A percentile compares a stretch with the other conserved stretches of the same genome.
Evolutionary conservation across 176 grass and related monocot genomes (phyloP).

Genomic region (Puccinellia tenuiflora): DNA sequence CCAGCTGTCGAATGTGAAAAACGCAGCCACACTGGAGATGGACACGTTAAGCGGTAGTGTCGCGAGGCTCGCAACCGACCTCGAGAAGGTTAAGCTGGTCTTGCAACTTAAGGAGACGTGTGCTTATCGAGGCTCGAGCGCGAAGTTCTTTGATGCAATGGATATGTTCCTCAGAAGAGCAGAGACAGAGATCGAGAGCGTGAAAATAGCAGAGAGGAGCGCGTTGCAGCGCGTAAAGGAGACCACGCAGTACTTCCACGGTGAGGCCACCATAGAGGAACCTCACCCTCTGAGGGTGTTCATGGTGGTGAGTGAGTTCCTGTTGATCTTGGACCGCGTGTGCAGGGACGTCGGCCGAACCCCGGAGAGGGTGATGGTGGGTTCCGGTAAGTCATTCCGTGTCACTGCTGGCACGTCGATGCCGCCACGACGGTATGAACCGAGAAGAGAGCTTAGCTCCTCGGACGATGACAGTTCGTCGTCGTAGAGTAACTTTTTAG

Average conservation of each 20-base stretch:
- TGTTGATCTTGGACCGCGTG: constrained; percentile 47
- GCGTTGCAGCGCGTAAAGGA: constrained; percentile 46
- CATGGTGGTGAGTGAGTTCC: constrained; percentile 62
- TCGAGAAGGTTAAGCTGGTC: constrained; percentile 52
- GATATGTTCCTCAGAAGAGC: constrained; percentile 41
- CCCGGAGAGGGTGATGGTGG: constrained; percentile 58
- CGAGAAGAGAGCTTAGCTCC: constrained; percentile 19
- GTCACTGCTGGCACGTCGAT: constrained; percentile 35
- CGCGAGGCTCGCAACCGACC: constrained; percentile 40
- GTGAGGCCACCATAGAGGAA: constrained; percentile 43
- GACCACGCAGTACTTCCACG: constrained; percentile 66
- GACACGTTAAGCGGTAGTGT: constrained; percentile 31
- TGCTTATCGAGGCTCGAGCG: constrained; percentile 15
- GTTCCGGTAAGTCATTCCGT: constrained; percentile 48
- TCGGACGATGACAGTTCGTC: constrained; percentile 54
- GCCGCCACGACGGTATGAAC: constrained; percentile 11
- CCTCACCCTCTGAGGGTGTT: constrained; percentile 61
- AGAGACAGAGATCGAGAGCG: constrained; percentile 20
- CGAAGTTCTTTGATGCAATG: constrained; percentile 48
- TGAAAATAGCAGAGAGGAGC: constrained; percentile 37
- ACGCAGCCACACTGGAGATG: constrained; percentile 61
- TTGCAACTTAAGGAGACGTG: constrained; percentile 47
- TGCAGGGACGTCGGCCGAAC: constrained; percentile 67
- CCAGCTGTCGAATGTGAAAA: constrained; percentile 76
- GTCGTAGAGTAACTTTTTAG: constrained; percentile 24